Evolutionary conservation across 352 stramenopile genomes (phyloP).

Genomic region (Discostella stelligera): DNA sequence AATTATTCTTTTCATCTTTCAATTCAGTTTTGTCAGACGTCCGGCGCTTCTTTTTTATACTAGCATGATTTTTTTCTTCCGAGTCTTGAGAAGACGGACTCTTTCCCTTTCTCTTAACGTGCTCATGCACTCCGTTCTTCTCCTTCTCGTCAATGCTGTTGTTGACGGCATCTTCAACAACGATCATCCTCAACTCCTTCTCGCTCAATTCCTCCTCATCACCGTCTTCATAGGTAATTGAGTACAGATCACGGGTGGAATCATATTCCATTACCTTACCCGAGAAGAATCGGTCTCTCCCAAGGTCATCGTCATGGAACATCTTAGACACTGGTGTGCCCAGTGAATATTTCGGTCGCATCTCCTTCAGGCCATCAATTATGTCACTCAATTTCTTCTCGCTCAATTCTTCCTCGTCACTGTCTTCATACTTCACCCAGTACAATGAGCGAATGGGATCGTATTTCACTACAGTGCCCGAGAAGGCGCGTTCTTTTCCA

Average conservation of each 20-base stretch:
- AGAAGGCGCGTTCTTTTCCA: slow-evolving; percentile 7
- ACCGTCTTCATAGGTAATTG: slow-evolving; percentile 42
- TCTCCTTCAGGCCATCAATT: slow-evolving; percentile 1
- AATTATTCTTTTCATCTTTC: slow-evolving; percentile 3
- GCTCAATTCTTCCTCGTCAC: slow-evolving; percentile 49
- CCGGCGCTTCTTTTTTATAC: slow-evolving; percentile 1
- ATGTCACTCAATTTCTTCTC: slow-evolving; percentile 32
- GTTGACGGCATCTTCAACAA: slow-evolving; percentile 14
- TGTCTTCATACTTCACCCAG: slow-evolving; percentile 43
- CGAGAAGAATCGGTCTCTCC: slow-evolving; percentile 2
- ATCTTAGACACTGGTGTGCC: slow-evolving; percentile 34
- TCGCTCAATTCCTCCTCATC: slow-evolving; percentile 51
- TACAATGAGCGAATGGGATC: slow-evolving; percentile 25
- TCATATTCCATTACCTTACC: slow-evolving; percentile 32
- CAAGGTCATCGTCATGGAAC: slow-evolving; percentile 17
- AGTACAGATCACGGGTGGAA: slow-evolving; percentile 17
- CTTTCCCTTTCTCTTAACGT: slow-evolving; percentile 9
- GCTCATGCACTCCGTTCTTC: slow-evolving; percentile 8
- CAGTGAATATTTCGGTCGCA: slow-evolving; percentile 15
- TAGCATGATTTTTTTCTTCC: background rate
- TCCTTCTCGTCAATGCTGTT: slow-evolving; percentile 7
- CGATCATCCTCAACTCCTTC: slow-evolving; percentile 32
- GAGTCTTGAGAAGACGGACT: background rate
- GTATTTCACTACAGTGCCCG: slow-evolving; percentile 18
- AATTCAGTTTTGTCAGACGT: slow-evolving; percentile 3